Base-by-base conservation (phyloP, 2,329 filamentous ascomycete species). In the Amesomyces nigricolor region DNA sequence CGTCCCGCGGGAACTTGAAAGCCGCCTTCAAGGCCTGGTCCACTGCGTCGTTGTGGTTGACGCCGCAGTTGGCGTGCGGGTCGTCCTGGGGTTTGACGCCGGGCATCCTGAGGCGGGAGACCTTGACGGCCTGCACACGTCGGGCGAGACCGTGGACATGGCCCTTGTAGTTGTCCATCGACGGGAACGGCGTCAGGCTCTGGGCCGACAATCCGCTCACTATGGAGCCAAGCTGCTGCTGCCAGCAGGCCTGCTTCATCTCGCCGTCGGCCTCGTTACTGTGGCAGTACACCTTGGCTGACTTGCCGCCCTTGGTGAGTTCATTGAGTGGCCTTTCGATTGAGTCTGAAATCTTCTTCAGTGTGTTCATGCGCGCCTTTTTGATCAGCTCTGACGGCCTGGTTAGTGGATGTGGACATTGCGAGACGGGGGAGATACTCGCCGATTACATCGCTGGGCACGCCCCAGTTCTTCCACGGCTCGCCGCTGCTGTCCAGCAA, bases 51-150 rank as follows among this genome's bases (percentile, higher is more conserved):
- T 58, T 51, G 30, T 62, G 59, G 3, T 59, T 46, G 16, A 64
- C 57, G 13, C 64, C 63, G 22, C 64, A 66, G 29, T 47, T 58
- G 8, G 39, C 39, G 32, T 65, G 64, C 26, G 4, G 50, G 32
- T 66, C 63, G 1, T 49, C 32, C 10, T 63, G 58, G 5, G 59
- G 56, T 1, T 46, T 49, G 19, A 44, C 32, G 0, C 56, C 58
- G 0, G 62, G 60, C 3, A 62, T 14, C 57, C 60, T 62, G 68
- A 91, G 88, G 38, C 88, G 78, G 68, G 90, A 85, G 57, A 91
- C 76, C 44, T 85, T 75, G 7, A 87, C 82, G 0, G 85, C 85
- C 0, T 86, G 86, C 1, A 89, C 71, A 52, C 81, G 81, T 58
- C 85, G 86, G 46, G 87, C 78, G 43, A 65, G 45, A 5, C 51